Evolutionary conservation across 2,329 filamentous ascomycete genomes (phyloP).

Genomic region (Hymenoscyphus albidus): DNA sequence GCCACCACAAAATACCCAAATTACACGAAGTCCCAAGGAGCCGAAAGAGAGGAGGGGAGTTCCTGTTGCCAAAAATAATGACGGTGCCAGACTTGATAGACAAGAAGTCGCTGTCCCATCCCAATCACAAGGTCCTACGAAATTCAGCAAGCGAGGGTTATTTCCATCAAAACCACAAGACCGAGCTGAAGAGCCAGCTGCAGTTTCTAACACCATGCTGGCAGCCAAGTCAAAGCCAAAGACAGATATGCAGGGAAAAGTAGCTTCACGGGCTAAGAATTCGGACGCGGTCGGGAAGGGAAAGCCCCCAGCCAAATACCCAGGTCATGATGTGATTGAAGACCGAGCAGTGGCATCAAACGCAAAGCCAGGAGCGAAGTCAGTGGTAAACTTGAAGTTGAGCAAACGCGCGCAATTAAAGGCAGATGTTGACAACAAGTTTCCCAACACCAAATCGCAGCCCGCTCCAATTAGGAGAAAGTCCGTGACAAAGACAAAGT

Average conservation of each 20-base stretch:
- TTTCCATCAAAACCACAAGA: not conserved
- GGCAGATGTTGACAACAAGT: not conserved
- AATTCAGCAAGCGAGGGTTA: not conserved
- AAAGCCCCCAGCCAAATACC: not conserved
- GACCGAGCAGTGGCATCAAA: not conserved
- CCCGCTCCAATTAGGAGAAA: not conserved
- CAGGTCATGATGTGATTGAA: not conserved
- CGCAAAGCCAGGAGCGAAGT: not conserved
- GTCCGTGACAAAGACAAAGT: not conserved
- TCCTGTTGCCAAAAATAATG: not conserved
- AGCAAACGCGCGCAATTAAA: not conserved
- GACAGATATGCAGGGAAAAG: not conserved
- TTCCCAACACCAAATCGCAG: not conserved
- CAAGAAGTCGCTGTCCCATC: not conserved
- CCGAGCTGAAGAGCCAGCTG: not conserved
- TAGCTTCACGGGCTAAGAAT: not conserved
- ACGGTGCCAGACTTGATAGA: not conserved
- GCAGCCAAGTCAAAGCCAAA: not conserved
- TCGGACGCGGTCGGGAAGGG: not conserved
- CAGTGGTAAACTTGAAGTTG: not conserved
- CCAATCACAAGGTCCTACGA: not conserved
- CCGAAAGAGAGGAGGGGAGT: not conserved
- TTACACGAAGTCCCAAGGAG: not conserved
- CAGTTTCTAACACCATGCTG: not conserved
- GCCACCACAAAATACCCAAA: not conserved